A percentile compares a stretch with the other conserved stretches of the same genome.
phyloP scores from a whole-genome alignment of 2,329 filamentous ascomycete genomes.

The Knufia fluminis region DNA sequence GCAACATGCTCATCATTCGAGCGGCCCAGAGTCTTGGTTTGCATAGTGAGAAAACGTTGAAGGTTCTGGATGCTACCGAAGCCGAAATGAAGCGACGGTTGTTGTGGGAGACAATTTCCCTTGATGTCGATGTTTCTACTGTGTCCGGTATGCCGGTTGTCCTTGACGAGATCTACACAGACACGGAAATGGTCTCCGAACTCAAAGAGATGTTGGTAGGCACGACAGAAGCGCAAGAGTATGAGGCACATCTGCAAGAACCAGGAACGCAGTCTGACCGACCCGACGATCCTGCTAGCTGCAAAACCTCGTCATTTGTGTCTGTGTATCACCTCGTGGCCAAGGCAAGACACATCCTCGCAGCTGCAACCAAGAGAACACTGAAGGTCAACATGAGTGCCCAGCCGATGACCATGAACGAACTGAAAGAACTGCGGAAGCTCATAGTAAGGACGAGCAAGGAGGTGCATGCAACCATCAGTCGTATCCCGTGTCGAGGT shows the following conservation, averaged over 20 bases:
- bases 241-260: conserved; percentile 28
- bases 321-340: conserved; percentile 28
- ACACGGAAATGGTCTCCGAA: conserved; percentile 39
- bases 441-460: conserved; percentile 34
- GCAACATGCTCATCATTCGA: conserved; percentile 37
- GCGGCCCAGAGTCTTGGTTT: conserved; percentile 29
- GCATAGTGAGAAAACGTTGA: conserved; percentile 39
- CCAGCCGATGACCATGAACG: conserved; percentile 33
- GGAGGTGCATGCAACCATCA: conserved; percentile 35
- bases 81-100: conserved; percentile 30
- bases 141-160: conserved; percentile 40
- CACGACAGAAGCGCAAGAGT: conserved; percentile 30
- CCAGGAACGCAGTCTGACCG: conserved; percentile 30
- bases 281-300: conserved; percentile 34
- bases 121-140: conserved; percentile 48
- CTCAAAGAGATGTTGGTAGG: conserved; percentile 38
- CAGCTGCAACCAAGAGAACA: conserved; percentile 34
- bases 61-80: conserved; percentile 39
- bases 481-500: conserved; percentile 32
- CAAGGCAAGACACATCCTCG: conserved; percentile 38
- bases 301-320: conserved; percentile 36
- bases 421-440: conserved; percentile 36
- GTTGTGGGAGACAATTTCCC: conserved; percentile 35
- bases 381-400: conserved; percentile 38
- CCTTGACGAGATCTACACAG: conserved; percentile 41